Conservation (phyloP, 225 moss, liverwort and hornwort genomes). For the Neckera pumila region DNA sequence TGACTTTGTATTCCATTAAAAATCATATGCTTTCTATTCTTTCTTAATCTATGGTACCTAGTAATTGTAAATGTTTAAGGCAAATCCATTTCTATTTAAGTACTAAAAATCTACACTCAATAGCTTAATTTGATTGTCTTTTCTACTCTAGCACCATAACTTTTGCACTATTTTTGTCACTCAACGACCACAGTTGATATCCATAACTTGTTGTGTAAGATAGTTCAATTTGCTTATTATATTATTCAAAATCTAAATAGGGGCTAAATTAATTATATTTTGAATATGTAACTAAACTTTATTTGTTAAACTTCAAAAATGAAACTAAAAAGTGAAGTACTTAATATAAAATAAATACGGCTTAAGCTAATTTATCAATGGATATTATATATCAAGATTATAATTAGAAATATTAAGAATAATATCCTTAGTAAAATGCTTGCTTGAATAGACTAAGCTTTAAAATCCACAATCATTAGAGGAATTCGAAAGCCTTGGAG, state of each 20-base stretch:
- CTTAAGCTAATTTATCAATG: not conserved
- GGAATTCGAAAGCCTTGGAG: no score
- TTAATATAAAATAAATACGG: not conserved
- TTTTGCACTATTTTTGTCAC: not conserved
- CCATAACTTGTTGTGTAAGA: not conserved
- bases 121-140: not conserved
- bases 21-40: not conserved
- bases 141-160: fast-evolving
- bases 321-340: not conserved
- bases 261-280: not conserved
- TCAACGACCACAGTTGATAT: not conserved
- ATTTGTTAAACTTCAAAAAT: not conserved
- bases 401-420: not conserved
- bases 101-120: not conserved
- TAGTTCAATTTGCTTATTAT: not conserved
- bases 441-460: not conserved
- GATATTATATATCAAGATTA: not conserved
- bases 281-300: not conserved
- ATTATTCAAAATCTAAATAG: not conserved
- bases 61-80: not conserved
- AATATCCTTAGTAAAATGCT: not conserved
- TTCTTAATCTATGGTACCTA: fast-evolving
- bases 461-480: not conserved
- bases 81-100: fast-evolving
- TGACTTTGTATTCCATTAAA: not conserved